These are phyloP conservation scores for Pythium monospermum DNA, from an alignment of 352 stramenopile genomes.

Conservation along the genomic window DNA sequence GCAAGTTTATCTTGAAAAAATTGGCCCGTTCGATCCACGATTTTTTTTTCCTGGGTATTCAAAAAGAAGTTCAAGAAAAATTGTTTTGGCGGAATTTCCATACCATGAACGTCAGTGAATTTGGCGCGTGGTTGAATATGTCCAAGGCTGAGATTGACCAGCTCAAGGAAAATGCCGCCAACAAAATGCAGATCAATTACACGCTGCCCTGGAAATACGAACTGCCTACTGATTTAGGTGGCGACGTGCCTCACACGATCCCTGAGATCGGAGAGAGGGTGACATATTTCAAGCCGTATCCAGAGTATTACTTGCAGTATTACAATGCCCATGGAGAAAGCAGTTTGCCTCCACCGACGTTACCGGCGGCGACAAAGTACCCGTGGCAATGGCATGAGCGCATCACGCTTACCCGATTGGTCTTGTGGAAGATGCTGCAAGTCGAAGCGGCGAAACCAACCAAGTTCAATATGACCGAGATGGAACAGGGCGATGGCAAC, in stretches of 20 bases:
- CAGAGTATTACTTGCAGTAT: conserved; percentile 38
- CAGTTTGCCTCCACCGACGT: conserved; percentile 4
- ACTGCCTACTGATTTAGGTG: background rate
- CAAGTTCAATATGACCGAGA: background rate
- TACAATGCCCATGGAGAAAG: conserved; percentile 20
- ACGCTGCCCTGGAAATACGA: conserved; percentile 26
- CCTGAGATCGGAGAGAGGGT: no score
- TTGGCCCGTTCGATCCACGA: conserved; percentile 27
- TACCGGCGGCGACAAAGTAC: conserved; percentile 14
- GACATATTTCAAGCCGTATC: conserved; percentile 35
- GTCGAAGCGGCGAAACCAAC: background rate
- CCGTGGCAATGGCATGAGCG: conserved; percentile 16
- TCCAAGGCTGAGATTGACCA: conserved; percentile 21
- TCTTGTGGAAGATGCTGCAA: conserved; percentile 6
- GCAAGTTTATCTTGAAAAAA: conserved; percentile 31
- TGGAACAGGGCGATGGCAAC: background rate
- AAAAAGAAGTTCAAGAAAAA: background rate
- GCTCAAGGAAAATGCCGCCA: conserved; percentile 16
- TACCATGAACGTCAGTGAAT: background rate
- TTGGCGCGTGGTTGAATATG: background rate
- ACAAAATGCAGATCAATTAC: conserved; percentile 39
- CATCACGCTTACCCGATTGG: background rate
- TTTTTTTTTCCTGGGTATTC: conserved; percentile 35
- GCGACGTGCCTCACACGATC: background rate
- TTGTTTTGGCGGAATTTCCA: background rate